A percentile compares a stretch with the other conserved stretches of the same genome.
These are phyloP conservation scores for Acrocalymma vagum DNA, from an alignment of 2,329 filamentous ascomycete species.

Conservation along the genomic window DNA sequence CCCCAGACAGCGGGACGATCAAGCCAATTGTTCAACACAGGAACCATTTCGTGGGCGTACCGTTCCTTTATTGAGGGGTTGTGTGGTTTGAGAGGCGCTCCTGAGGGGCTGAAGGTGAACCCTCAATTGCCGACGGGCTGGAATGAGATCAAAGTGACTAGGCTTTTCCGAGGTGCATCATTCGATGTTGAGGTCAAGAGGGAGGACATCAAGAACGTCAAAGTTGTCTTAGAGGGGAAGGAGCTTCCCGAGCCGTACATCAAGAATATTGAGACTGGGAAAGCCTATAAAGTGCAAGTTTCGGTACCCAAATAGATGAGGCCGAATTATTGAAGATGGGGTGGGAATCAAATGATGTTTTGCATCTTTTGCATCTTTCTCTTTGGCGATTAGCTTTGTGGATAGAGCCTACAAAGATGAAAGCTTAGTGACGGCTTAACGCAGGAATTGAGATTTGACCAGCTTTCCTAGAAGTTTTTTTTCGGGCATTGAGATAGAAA, in stretches of 20 bases:
- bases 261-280: conserved; percentile 52
- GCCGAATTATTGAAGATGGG: no score
- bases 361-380: no score
- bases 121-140: conserved; percentile 63
- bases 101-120: conserved; percentile 55
- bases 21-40: conserved; percentile 67
- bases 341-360: no score
- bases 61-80: conserved; percentile 64
- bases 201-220: conserved; percentile 50
- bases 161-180: conserved; percentile 61
- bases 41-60: conserved; percentile 66
- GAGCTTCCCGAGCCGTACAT: conserved; percentile 53
- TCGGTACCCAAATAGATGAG: conserved; percentile 42
- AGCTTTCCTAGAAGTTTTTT: no score
- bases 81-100: conserved; percentile 62
- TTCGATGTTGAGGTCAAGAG: conserved; percentile 59
- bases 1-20: conserved; percentile 61
- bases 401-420: no score
- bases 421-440: no score
- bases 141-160: conserved; percentile 57
- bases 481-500: no score
- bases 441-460: no score
- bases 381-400: no score
- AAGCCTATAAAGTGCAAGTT: conserved; percentile 57
- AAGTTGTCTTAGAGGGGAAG: conserved; percentile 50